Base-by-base conservation (phyloP, 1,139 yeast genomes). In the Pichiaceae sp. region DNA sequence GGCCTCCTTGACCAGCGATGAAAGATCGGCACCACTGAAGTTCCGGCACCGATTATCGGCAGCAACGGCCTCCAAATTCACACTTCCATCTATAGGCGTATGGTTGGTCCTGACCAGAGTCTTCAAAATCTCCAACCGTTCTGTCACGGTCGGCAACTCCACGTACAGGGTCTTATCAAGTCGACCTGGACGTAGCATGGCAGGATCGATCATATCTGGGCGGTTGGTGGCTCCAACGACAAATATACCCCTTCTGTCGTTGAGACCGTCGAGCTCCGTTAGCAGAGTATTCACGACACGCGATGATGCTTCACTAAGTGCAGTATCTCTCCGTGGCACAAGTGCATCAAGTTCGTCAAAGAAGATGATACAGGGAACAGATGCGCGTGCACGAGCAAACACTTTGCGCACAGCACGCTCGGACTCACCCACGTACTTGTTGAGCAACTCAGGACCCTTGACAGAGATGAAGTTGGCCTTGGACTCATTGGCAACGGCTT, bases 171-270 rank as follows among this genome's bases (percentile, higher is more conserved):
- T 89, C 59, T 91, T 91, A 55, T 91, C 98, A 50, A 91, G 68
- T 57, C 98, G 75, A 2, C 98, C 98, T 0, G 98, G 98, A 55
- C 98, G 75, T 38, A 91, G 66, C 97, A 91, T 91, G 1, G 98
- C 98, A 7, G 96, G 91, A 59, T 91, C 98, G 46, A 91, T 91
- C 87, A 91, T 91, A 59, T 91, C 98, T 0, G 97, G 97, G 56
- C 98, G 72, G 53, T 91, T 91, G 0, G 98, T 91, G 2, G 98
- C 98, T 24, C 96, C 98, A 47, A 91, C 77, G 3, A 91, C 98
- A 57, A 82, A 91, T 2, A 91, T 84, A 2, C 97, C 97, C 39
- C 81, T 75, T 51, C 98, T 70, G 49, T 89, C 96, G 48, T 86
- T 87, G 41, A 91, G 71, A 2, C 98, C 98, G 60, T 91, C 98